Conservation (phyloP, 2,329 filamentous ascomycete species). For the Penicillium sumatraense region DNA sequence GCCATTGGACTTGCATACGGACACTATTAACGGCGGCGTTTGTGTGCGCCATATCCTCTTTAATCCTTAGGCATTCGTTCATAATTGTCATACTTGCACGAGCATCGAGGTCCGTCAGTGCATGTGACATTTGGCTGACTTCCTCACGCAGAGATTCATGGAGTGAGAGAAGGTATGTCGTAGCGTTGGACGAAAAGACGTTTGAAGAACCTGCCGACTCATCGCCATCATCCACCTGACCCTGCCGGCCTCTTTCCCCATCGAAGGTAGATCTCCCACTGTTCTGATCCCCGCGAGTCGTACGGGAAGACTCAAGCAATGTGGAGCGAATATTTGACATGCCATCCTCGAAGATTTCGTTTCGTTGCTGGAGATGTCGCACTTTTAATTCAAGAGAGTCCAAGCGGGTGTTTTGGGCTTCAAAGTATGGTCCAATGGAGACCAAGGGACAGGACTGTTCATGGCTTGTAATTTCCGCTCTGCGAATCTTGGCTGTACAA, state of each 20-base stretch:
- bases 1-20: constrained; percentile 66
- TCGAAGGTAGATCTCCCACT: constrained; percentile 15
- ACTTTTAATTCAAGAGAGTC: constrained; percentile 51
- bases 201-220: constrained; percentile 27
- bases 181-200: constrained; percentile 44
- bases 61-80: constrained; percentile 65
- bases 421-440: constrained; percentile 49
- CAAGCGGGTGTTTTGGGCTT: constrained; percentile 48
- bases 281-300: constrained; percentile 1
- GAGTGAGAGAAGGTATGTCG: constrained; percentile 64
- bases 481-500: constrained; percentile 45
- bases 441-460: constrained; percentile 57
- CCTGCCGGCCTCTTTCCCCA: constrained; percentile 16
- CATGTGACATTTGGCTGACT: constrained; percentile 58
- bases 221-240: constrained; percentile 15
- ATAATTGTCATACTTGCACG: constrained; percentile 66
- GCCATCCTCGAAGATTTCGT: constrained; percentile 53
- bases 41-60: constrained; percentile 66
- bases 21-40: constrained; percentile 64
- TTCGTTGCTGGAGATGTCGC: constrained; percentile 50
- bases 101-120: constrained; percentile 63
- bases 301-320: constrained; percentile 38
- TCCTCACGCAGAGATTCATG: constrained; percentile 66
- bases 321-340: constrained; percentile 48
- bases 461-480: constrained; percentile 47